Conservation (phyloP, 225 moss, liverwort and hornwort genomes). For the Anthoceros angustus region DNA sequence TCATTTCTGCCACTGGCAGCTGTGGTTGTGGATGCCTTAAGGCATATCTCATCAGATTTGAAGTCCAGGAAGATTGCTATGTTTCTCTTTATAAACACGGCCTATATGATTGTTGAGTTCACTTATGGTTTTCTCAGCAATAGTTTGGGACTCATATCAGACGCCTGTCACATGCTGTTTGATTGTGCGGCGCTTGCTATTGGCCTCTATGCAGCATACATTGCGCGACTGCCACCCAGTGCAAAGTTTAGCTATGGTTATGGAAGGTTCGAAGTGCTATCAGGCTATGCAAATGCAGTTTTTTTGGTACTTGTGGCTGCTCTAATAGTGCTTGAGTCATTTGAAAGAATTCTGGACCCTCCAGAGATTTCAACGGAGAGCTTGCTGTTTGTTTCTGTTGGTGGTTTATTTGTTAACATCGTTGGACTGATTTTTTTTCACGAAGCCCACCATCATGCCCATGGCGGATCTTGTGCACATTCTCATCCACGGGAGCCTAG, state of each 20-base stretch:
- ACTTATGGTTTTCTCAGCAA: constrained; percentile 90
- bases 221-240: constrained; percentile 75
- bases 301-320: constrained; percentile 85
- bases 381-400: constrained; percentile 63
- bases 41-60: constrained; percentile 55
- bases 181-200: constrained; percentile 93
- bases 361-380: constrained; percentile 85
- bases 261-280: constrained; percentile 76
- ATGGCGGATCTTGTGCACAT: constrained; percentile 44
- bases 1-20: constrained; percentile 27
- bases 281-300: constrained; percentile 75
- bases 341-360: constrained; percentile 83
- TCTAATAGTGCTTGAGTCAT: constrained; percentile 82
- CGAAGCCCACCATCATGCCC: constrained; percentile 74
- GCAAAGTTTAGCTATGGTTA: constrained; percentile 72
- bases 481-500: constrained; percentile 13
- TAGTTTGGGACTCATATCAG: constrained; percentile 87
- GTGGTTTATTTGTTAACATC: constrained; percentile 66
- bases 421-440: constrained; percentile 87
- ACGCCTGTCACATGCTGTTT: constrained; percentile 97
- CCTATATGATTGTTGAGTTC: constrained; percentile 92
- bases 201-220: constrained; percentile 94
- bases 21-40: constrained; percentile 45
- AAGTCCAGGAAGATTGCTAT: constrained; percentile 67
- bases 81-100: constrained; percentile 75